Percentiles rank a stretch among this genome's conserved stretches.
These are phyloP conservation scores for Salix udensis DNA, from an alignment of 345 rosid genomes.

Conservation along the genomic window DNA sequence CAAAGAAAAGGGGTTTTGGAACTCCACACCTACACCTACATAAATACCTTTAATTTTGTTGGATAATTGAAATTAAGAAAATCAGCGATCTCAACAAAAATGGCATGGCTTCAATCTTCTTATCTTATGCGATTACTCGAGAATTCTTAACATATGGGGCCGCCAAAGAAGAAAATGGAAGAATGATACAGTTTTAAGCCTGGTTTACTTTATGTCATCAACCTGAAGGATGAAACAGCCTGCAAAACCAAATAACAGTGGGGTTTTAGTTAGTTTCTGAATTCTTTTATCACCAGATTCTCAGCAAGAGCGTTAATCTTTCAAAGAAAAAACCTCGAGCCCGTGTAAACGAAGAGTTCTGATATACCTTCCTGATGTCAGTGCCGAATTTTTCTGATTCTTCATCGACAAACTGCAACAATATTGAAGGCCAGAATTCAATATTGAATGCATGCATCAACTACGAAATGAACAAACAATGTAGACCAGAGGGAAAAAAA, in stretches of 20 bases:
- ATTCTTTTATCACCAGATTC: neutral
- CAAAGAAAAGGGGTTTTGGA: neutral
- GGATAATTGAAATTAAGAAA: neutral
- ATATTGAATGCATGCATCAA: neutral
- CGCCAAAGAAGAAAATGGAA: neutral
- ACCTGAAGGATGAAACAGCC: slow-evolving; percentile 71
- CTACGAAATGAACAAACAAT: neutral
- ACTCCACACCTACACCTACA: neutral
- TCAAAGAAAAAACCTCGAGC: neutral
- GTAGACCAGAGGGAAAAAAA: neutral
- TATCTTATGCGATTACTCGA: neutral
- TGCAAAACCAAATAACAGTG: slow-evolving; percentile 27
- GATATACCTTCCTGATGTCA: slow-evolving; percentile 57
- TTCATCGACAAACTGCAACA: slow-evolving; percentile 62
- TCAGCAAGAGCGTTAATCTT: neutral
- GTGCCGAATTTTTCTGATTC: slow-evolving; percentile 58
- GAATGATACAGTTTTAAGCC: neutral
- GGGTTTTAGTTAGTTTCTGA: slow-evolving; percentile 4
- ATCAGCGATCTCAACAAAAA: neutral
- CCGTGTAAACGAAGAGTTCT: neutral
- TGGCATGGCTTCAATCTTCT: neutral
- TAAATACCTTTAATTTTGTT: neutral
- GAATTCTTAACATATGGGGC: neutral
- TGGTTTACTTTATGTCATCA: slow-evolving; percentile 23
- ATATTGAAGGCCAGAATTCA: slow-evolving; percentile 1